These are phyloP conservation scores for Candida manassasensis DNA, from an alignment of 805 yeast species.

Conservation along the genomic window DNA sequence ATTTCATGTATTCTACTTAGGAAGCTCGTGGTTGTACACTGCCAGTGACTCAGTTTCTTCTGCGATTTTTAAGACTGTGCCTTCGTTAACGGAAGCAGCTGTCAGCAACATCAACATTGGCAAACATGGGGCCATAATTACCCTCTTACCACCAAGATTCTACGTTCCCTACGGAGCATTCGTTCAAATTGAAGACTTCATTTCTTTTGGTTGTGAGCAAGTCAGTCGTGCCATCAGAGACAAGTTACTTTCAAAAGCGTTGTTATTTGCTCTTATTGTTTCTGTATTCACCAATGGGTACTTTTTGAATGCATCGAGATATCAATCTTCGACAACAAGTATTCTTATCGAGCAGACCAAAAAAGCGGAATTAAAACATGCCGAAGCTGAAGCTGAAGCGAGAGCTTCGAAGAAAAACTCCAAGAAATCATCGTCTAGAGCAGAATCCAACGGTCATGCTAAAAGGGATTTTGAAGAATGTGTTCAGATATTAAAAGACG, in stretches of 20 bases:
- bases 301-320: conserved; percentile 79
- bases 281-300: conserved; percentile 81
- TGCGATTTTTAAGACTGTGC: conserved; percentile 12
- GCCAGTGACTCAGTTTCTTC: conserved; percentile 10
- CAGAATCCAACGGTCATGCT: conserved; percentile 14
- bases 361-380: conserved; percentile 4
- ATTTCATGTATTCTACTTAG: conserved; percentile 63
- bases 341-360: conserved; percentile 31
- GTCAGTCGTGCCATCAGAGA: conserved; percentile 73
- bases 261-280: conserved; percentile 66
- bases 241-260: conserved; percentile 70
- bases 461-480: conserved; percentile 56
- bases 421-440: conserved; percentile 3
- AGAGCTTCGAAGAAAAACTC: conserved; percentile 1
- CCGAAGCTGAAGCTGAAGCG: conserved; percentile 1
- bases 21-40: conserved; percentile 62
- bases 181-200: conserved; percentile 58
- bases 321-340: conserved; percentile 46
- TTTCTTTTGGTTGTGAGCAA: conserved; percentile 46
- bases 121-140: conserved; percentile 48
- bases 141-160: conserved; percentile 52
- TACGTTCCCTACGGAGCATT: conserved; percentile 55
- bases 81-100: conserved; percentile 35
- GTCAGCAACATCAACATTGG: conserved; percentile 44
- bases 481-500: conserved; percentile 58